Conservation (phyloP, 352 stramenopile genomes). For the Phytopythium vexans region DNA sequence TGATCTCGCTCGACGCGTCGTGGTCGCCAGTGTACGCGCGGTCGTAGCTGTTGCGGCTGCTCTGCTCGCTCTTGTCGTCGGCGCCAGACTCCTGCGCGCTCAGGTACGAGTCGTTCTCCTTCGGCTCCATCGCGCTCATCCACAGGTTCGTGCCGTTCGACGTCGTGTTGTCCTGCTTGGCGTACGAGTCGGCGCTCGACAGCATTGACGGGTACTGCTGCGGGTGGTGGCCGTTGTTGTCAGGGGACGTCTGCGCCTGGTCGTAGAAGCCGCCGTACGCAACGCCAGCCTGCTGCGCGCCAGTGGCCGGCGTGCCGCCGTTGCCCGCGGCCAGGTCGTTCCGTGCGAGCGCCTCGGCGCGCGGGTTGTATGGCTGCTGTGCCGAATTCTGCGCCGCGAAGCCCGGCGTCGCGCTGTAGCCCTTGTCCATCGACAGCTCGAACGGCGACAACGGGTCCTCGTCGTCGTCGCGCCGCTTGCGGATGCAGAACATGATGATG, state of each 20-base stretch:
- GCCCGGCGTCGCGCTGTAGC: constrained; percentile 40
- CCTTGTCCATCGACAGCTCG: constrained; percentile 85
- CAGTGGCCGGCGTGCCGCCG: constrained; percentile 32
- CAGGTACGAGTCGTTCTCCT: constrained; percentile 72
- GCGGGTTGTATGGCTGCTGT: constrained; percentile 26
- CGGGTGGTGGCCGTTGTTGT: constrained; percentile 14
- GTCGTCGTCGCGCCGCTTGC: constrained; percentile 48
- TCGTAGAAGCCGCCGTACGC: constrained; percentile 80
- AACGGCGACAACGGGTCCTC: constrained; percentile 81
- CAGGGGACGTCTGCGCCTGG: constrained; percentile 54
- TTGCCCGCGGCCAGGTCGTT: constrained; percentile 11
- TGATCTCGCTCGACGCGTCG: constrained; percentile 73
- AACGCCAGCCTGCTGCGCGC: constrained; percentile 42
- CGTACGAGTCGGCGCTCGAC: constrained; percentile 22
- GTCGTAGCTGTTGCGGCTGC: constrained; percentile 70
- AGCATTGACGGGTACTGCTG: constrained; percentile 17
- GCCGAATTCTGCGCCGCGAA: constrained; percentile 31
- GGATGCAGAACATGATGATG: constrained; percentile 54
- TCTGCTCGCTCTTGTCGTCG: constrained; percentile 32
- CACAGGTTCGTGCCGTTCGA: constrained; percentile 65
- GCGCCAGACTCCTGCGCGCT: constrained; percentile 47
- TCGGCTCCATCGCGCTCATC: constrained; percentile 80
- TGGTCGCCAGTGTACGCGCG: constrained; percentile 18
- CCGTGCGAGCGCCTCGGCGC: constrained; percentile 16
- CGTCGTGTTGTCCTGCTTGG: constrained; percentile 16